phyloP scores from a whole-genome alignment of 768 basidiomycete genomes.

The Serendipita sp. region DNA sequence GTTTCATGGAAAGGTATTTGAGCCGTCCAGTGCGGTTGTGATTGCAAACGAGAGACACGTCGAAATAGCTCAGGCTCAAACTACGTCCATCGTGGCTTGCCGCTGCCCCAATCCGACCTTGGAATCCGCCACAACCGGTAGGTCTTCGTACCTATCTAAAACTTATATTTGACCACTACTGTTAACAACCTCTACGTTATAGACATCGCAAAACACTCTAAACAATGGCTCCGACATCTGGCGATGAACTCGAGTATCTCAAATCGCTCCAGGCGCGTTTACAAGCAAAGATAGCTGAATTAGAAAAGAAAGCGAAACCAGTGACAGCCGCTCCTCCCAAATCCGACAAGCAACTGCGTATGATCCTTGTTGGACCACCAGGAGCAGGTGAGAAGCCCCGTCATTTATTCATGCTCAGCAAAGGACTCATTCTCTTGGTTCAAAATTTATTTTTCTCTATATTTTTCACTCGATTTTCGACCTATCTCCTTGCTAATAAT shows the following conservation, averaged over 20 bases:
- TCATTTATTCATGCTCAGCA: neutral
- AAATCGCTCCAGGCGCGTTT: slow-evolving; percentile 83
- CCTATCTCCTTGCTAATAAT: slow-evolving; percentile 1
- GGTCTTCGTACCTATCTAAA: neutral
- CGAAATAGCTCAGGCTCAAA: neutral
- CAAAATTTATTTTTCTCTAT: neutral
- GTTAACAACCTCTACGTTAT: neutral
- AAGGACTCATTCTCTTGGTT: neutral
- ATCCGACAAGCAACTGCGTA: slow-evolving; percentile 66
- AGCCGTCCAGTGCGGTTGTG: neutral
- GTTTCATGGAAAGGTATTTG: slow-evolving; percentile 17
- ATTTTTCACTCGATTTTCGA: neutral
- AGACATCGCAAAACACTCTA: neutral
- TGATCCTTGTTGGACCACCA: slow-evolving; percentile 91
- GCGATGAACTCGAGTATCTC: slow-evolving; percentile 82
- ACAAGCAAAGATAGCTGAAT: slow-evolving; percentile 66
- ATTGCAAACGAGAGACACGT: neutral
- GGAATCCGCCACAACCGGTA: neutral
- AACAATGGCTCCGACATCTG: slow-evolving; percentile 10
- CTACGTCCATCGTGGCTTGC: neutral
- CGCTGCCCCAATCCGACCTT: neutral
- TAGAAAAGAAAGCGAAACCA: slow-evolving; percentile 56
- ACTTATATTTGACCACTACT: neutral
- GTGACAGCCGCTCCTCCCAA: slow-evolving; percentile 24
- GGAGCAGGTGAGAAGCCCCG: slow-evolving; percentile 61